Conservation (phyloP, 169 alveolate genomes). For the Plasmodium sp. region DNA sequence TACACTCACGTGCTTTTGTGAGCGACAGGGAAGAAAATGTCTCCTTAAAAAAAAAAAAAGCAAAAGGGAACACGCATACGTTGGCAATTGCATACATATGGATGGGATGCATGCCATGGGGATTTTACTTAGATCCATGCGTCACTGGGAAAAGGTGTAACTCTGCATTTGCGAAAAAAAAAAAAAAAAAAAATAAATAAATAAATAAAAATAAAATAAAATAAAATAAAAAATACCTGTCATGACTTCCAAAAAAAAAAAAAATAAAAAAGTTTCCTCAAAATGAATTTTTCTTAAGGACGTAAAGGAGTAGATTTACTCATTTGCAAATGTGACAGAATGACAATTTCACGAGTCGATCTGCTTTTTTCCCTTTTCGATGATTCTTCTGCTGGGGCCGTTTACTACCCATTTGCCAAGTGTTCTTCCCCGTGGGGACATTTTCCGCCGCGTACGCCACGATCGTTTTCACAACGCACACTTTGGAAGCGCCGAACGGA, state of each 20-base stretch:
- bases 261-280: neutral
- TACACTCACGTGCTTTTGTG: neutral
- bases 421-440: neutral
- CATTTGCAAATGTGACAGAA: neutral
- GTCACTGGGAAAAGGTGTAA: neutral
- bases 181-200: neutral
- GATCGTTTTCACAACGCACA: neutral
- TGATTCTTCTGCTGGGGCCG: neutral
- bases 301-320: neutral
- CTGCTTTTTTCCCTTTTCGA: neutral
- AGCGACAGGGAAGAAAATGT: neutral
- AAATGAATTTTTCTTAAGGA: neutral
- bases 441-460: neutral
- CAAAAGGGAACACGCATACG: neutral
- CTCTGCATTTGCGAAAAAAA: neutral
- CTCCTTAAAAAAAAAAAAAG: neutral
- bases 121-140: neutral
- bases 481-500: neutral
- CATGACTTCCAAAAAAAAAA: neutral
- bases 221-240: neutral
- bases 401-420: neutral
- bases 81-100: neutral
- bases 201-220: too few species aligned
- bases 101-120: neutral
- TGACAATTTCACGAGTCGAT: neutral